Conservation (phyloP, 139 green algal genomes). For the Chlamydomonas urium region DNA sequence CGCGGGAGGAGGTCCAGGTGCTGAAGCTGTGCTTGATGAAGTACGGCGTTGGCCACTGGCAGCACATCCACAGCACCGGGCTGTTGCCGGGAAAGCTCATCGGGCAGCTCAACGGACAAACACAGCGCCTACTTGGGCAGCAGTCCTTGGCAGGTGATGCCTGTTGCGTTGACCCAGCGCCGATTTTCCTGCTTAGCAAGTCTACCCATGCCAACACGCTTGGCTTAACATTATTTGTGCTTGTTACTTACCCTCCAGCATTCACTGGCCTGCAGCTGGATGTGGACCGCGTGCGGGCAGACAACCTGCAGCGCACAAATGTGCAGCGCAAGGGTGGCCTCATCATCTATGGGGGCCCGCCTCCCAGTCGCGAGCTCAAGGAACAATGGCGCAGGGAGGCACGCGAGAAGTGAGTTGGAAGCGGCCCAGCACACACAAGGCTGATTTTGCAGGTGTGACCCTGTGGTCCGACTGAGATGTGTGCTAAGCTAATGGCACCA, state of each 20-base stretch:
- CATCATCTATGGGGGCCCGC: constrained; percentile 12
- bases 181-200: no score
- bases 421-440: no score
- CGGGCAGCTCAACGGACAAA: constrained; percentile 86
- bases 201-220: no score
- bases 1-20: constrained; percentile 70
- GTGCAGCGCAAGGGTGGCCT: constrained; percentile 15
- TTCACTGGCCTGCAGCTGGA: constrained; percentile 15
- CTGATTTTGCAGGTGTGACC: no score
- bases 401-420: background rate
- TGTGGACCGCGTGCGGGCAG: constrained; percentile 10
- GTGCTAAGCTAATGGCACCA: background rate
- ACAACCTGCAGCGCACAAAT: constrained; percentile 6
- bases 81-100: constrained; percentile 85
- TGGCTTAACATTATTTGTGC: no score
- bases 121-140: constrained; percentile 82
- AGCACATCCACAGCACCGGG: constrained; percentile 75
- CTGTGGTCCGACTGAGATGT: background rate
- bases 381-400: constrained; percentile 7
- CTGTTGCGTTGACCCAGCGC: no score
- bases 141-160: constrained; percentile 76
- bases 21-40: constrained; percentile 84
- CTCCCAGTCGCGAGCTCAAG: constrained; percentile 2
- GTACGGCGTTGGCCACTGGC: constrained; percentile 79
- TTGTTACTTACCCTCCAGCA: no score